phyloP scores from a whole-genome alignment of 2,329 filamentous ascomycete species.

The Alternaria triticina region DNA sequence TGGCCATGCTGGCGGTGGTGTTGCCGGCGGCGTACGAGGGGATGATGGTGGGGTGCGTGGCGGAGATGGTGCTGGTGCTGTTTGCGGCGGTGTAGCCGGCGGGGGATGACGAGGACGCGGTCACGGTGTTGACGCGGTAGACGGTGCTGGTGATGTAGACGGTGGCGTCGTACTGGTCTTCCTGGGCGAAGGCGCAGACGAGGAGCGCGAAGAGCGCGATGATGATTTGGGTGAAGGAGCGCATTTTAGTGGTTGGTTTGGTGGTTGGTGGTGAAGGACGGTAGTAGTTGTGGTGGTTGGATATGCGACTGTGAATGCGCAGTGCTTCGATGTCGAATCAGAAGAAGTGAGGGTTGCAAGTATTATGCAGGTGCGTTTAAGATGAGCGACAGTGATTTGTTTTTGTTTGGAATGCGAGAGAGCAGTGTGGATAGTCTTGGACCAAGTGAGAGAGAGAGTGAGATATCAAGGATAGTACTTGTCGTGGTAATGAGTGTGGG shows the following conservation, averaged over 20 bases:
- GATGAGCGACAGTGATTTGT: too few species aligned
- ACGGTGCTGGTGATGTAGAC: conserved; percentile 48
- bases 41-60: conserved; percentile 21
- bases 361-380: conserved; percentile 21
- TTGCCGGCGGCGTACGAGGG: conserved; percentile 28
- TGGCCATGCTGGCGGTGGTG: conserved; percentile 19
- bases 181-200: conserved; percentile 38
- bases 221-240: conserved; percentile 43
- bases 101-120: conserved; percentile 38
- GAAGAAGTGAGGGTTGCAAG: conserved; percentile 4
- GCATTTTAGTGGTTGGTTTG: conserved; percentile 37
- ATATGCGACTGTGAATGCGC: conserved; percentile 6
- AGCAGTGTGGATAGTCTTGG: conserved; percentile 18
- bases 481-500: conserved; percentile 1
- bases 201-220: conserved; percentile 44
- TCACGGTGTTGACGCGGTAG: conserved; percentile 49
- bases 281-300: conserved; percentile 3
- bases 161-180: conserved; percentile 40
- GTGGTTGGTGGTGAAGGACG: conserved; percentile 12
- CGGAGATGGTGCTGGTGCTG: conserved; percentile 42
- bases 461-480: not conserved
- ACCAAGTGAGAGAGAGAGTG: not conserved
- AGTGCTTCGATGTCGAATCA: conserved; percentile 7
- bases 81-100: conserved; percentile 31
- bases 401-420: conserved; percentile 11